Conservation (phyloP, 148 eudicot species). For the Agrostemma githago region DNA sequence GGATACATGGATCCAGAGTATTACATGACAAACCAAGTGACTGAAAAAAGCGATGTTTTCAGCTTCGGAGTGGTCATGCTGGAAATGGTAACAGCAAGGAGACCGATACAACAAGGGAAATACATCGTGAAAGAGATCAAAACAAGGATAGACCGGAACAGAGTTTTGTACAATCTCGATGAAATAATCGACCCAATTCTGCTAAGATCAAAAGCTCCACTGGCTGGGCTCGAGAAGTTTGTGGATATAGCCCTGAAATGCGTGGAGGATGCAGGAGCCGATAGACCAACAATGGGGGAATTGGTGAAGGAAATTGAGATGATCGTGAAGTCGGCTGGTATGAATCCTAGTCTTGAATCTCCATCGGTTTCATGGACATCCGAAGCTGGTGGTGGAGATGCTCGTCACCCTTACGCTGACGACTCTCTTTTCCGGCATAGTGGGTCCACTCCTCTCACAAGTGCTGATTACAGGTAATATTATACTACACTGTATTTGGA, state of each 20-base stretch:
- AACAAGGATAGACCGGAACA: slow-evolving; percentile 15
- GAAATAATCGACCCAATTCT: slow-evolving; percentile 42
- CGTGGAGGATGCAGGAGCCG: slow-evolving; percentile 61
- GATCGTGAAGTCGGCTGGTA: slow-evolving; percentile 24
- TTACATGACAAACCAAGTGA: slow-evolving; percentile 78
- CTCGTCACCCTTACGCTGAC: slow-evolving; percentile 15
- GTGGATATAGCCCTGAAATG: slow-evolving; percentile 68
- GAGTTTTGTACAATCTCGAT: slow-evolving; percentile 27
- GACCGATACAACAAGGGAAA: slow-evolving; percentile 78
- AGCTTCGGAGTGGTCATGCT: slow-evolving; percentile 94
- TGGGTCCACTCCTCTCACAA: not conserved
- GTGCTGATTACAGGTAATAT: not conserved
- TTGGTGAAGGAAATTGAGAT: slow-evolving; percentile 69
- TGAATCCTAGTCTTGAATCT: slow-evolving; percentile 28
- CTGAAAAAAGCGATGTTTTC: slow-evolving; percentile 82
- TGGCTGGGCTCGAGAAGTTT: slow-evolving; percentile 33
- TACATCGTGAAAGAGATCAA: slow-evolving; percentile 43
- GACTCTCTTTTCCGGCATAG: slow-evolving; percentile 15
- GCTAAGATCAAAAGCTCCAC: slow-evolving; percentile 19
- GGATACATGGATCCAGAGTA: slow-evolving; percentile 96
- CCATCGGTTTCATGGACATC: slow-evolving; percentile 12
- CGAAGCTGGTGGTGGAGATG: not conserved
- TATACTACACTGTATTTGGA: not conserved
- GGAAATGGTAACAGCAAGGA: slow-evolving; percentile 61
- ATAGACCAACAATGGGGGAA: slow-evolving; percentile 75